Conservation (phyloP, 176 grass and related monocot species). For the Otatea glauca region DNA sequence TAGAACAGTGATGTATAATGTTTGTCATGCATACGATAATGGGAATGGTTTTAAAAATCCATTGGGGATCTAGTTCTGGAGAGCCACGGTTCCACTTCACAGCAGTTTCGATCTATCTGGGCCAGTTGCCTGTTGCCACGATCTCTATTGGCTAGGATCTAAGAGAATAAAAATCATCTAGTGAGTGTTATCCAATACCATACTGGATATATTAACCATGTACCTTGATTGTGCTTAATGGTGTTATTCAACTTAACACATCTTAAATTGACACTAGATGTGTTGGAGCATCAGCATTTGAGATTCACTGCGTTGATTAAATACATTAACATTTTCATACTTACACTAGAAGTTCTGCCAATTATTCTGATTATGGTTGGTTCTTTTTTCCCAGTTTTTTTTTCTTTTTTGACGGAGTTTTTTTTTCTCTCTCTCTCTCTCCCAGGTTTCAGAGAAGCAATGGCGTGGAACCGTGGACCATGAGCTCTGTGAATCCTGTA, state of each 20-base stretch:
- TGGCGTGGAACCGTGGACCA: background rate
- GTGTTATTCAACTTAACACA: background rate
- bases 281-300: background rate
- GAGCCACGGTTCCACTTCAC: background rate
- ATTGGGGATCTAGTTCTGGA: background rate
- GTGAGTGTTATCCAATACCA: background rate
- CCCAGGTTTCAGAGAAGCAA: background rate
- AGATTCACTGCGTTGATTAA: background rate
- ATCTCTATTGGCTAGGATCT: background rate
- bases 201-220: background rate
- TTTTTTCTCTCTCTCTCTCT: too few species aligned
- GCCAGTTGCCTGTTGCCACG: background rate
- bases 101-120: background rate
- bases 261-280: background rate
- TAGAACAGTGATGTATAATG: background rate
- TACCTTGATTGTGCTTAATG: background rate
- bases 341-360: background rate
- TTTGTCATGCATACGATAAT: background rate
- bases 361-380: background rate
- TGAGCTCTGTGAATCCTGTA: conserved; percentile 13
- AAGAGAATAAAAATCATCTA: background rate
- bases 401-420: too few species aligned
- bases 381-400: background rate
- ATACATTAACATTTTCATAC: background rate
- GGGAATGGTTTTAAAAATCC: background rate